Conservation (phyloP, 2,329 filamentous ascomycete species). For the Arthrobotrys pseudoclavata region DNA sequence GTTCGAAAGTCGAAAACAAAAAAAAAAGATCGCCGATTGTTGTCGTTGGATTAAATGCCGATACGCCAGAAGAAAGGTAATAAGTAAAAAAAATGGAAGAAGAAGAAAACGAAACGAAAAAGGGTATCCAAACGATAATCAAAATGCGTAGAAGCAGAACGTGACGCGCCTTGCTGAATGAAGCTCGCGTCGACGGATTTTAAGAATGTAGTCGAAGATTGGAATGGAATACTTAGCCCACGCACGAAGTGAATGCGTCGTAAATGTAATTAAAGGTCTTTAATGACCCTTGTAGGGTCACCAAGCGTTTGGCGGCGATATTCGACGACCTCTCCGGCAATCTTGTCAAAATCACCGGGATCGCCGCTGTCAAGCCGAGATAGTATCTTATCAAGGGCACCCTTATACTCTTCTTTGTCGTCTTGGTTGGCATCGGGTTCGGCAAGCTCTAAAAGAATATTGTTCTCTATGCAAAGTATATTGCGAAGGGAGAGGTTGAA, state of each 20-base stretch:
- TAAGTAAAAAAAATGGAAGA: neutral
- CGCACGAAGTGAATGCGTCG: neutral
- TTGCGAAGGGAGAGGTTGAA: constrained; percentile 34
- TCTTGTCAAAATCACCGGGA: constrained; percentile 76
- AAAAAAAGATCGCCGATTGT: constrained; percentile 4
- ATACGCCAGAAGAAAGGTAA: neutral
- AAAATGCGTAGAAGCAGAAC: constrained; percentile 18
- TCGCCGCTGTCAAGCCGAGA: constrained; percentile 73
- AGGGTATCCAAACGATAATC: constrained; percentile 53
- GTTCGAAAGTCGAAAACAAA: constrained; percentile 1
- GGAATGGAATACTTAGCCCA: constrained; percentile 51
- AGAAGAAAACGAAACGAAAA: constrained; percentile 8
- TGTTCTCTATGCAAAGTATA: constrained; percentile 72
- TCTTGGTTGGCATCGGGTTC: constrained; percentile 70
- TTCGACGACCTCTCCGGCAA: constrained; percentile 77
- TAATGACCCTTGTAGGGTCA: constrained; percentile 75
- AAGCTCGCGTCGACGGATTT: constrained; percentile 32
- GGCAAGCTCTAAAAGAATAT: constrained; percentile 79
- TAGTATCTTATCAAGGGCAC: constrained; percentile 74
- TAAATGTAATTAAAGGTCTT: constrained; percentile 29
- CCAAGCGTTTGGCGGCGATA: constrained; percentile 76
- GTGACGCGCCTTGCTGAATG: constrained; percentile 31
- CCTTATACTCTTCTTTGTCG: constrained; percentile 74
- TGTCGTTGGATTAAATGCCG: constrained; percentile 27
- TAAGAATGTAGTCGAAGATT: constrained; percentile 17